These are phyloP conservation scores for Colletotrichum tropicicola DNA, from an alignment of 2,329 filamentous ascomycete genomes.

Conservation along the genomic window DNA sequence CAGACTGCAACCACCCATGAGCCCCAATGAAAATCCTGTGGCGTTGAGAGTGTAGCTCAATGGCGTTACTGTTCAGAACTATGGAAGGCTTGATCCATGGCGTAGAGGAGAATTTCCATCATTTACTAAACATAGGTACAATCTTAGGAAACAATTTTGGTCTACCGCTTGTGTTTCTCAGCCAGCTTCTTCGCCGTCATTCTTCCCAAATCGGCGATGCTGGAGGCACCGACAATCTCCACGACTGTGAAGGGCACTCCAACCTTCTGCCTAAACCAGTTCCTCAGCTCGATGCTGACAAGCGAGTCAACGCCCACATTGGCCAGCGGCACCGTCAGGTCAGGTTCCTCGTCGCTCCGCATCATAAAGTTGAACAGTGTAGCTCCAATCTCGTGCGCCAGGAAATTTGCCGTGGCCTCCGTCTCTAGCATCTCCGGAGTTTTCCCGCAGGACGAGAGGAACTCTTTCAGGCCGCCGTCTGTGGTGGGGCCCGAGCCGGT, in stretches of 20 bases:
- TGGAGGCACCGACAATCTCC: conserved; percentile 31
- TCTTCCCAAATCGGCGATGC: too few relatives aligned
- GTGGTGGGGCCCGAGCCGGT: conserved; percentile 36
- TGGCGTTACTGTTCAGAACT: too few relatives aligned
- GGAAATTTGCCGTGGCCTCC: not conserved
- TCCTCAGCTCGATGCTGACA: conserved; percentile 33
- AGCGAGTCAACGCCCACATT: conserved; percentile 35
- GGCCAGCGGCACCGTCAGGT: not conserved
- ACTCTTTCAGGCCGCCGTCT: not conserved
- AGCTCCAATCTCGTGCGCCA: conserved; percentile 26
- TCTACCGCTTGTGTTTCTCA: too few relatives aligned
- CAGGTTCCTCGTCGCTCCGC: conserved; percentile 17
- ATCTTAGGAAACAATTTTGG: too few relatives aligned
- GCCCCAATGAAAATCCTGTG: too few relatives aligned
- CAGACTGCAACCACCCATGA: too few relatives aligned
- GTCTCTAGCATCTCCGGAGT: not conserved
- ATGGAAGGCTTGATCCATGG: too few relatives aligned
- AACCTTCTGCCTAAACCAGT: conserved; percentile 32
- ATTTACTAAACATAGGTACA: too few relatives aligned
- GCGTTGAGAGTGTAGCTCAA: too few relatives aligned
- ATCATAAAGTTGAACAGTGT: conserved; percentile 30
- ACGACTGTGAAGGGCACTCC: conserved; percentile 32
- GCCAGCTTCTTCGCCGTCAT: too few relatives aligned
- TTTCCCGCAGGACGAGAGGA: not conserved
- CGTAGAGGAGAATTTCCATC: too few relatives aligned